phyloP scores from a whole-genome alignment of 495 filamentous ascomycete species.

The Evansstolkia leycettana region DNA sequence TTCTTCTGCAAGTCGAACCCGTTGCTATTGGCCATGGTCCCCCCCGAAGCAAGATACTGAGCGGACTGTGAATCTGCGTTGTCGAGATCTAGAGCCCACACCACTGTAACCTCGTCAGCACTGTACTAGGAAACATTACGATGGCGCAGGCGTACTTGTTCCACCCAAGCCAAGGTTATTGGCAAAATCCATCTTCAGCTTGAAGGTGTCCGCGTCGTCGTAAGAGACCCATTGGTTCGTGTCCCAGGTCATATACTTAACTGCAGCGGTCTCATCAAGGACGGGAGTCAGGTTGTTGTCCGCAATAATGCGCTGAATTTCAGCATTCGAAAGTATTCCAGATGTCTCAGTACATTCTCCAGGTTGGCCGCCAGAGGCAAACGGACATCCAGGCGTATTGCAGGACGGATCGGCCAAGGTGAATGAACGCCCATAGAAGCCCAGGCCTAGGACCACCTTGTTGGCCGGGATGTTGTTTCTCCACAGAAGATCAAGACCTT shows the following conservation, averaged over 20 bases:
- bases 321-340: constrained; percentile 10
- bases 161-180: constrained; percentile 9
- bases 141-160: too few species aligned
- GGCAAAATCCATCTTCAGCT: constrained; percentile 23
- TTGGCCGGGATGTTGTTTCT: constrained; percentile 15
- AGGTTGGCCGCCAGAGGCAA: constrained; percentile 5
- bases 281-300: constrained; percentile 3
- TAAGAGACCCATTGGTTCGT: constrained; percentile 32
- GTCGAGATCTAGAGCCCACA: too few species aligned
- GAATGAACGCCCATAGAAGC: constrained; percentile 29
- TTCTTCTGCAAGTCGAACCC: too few species aligned
- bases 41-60: too few species aligned
- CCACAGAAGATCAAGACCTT: constrained; percentile 26
- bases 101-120: too few species aligned
- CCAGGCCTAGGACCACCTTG: constrained; percentile 30
- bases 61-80: too few species aligned
- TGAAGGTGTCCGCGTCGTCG: constrained; percentile 25
- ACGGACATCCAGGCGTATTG: constrained; percentile 16
- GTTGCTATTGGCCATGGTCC: too few species aligned
- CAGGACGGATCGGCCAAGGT: constrained; percentile 23
- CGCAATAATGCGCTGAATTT: constrained; percentile 12
- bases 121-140: too few species aligned
- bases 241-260: constrained; percentile 20
- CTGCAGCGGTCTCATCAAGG: constrained; percentile 6
- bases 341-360: constrained; percentile 24